Evolutionary conservation across 495 filamentous ascomycete species (phyloP).

Genomic region (Bombardia bombarda): DNA sequence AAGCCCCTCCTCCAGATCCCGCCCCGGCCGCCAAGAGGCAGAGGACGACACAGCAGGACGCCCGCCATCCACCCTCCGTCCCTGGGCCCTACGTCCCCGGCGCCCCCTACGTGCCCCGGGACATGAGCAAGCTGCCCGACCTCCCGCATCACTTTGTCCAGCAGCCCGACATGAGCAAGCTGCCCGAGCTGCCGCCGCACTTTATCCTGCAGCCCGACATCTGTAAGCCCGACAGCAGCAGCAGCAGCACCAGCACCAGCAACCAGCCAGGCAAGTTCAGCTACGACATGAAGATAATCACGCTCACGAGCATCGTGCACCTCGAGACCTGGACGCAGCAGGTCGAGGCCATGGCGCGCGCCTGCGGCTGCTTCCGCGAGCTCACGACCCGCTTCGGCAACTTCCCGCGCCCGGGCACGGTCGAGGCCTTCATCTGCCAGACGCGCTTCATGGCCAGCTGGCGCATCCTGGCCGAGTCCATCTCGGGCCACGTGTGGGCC

Average conservation of each 20-base stretch:
- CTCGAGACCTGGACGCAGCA: constrained; percentile 9
- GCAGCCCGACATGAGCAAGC: neutral
- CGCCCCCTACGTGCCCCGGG: neutral
- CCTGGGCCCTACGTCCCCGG: neutral
- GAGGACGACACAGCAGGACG: neutral
- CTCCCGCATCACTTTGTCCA: constrained; percentile 2
- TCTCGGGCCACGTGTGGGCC: constrained; percentile 12
- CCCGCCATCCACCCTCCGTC: neutral
- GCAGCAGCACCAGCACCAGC: neutral
- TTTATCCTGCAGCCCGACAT: constrained; percentile 2
- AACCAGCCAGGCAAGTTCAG: constrained; percentile 3
- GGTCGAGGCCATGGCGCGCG: constrained; percentile 12
- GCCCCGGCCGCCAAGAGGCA: neutral
- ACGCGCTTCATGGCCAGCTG: constrained; percentile 11
- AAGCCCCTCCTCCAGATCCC: too few species aligned
- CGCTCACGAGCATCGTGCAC: constrained; percentile 4
- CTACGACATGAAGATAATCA: constrained; percentile 6
- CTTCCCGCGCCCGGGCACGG: constrained; percentile 8
- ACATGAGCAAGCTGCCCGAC: constrained; percentile 1
- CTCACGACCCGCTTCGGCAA: constrained; percentile 11
- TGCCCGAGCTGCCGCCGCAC: constrained; percentile 6
- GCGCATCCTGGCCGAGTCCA: constrained; percentile 12
- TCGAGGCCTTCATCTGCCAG: constrained; percentile 11
- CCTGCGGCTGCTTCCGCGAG: constrained; percentile 8
- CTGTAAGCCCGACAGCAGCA: constrained; percentile 1